Base-by-base conservation (phyloP, 2,329 filamentous ascomycete genomes). In the Xylariaceae sp. region DNA sequence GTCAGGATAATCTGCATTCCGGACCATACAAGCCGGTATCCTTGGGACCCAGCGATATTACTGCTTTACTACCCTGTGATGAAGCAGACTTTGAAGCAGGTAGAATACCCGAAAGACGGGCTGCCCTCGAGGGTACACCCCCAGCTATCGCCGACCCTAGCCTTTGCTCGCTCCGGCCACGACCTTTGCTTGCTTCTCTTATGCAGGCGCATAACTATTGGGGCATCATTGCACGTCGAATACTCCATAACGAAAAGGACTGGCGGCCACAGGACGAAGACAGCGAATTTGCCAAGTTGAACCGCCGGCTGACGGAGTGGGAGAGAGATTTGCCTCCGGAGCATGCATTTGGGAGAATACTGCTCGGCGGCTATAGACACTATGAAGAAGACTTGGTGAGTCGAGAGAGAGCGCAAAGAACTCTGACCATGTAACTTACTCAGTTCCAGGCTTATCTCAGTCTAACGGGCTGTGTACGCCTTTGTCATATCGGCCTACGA, bases 1-100 rank as follows among this genome's bases (percentile, higher is more conserved):
- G 75, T 59, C 80, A 83, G 61, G 80, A 83, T 57, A 80, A 80
- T 59, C 70, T 83, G 29, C 77, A 81, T 57, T 80, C 78, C 0
- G 76, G 78, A 0, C 76, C 77, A 2, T 69, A 71, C 32, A 78
- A 77, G 8, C 78, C 79, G 2, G 72, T 80, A 2, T 77, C 78
- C 0, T 69, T 83, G 3, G 72, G 74, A 4, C 75, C 77, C 3
- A 72, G 73, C 35, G 79, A 83, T 56, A 82, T 83, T 43, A 81
- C 78, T 0, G 70, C 79, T 1, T 70, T 81, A 27, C 72, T 83
- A 1, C 80, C 80, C 0, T 74, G 77, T 62, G 73, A 77, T 54
- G 80, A 83, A 60, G 68, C 71, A 0, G 76, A 81, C 53, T 83
- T 81, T 60, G 72, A 73, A 6, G 65, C 68, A 7, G 78, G 78